Conservation (phyloP, 2,329 filamentous ascomycete species). For the Sarocladiaceae sp. region DNA sequence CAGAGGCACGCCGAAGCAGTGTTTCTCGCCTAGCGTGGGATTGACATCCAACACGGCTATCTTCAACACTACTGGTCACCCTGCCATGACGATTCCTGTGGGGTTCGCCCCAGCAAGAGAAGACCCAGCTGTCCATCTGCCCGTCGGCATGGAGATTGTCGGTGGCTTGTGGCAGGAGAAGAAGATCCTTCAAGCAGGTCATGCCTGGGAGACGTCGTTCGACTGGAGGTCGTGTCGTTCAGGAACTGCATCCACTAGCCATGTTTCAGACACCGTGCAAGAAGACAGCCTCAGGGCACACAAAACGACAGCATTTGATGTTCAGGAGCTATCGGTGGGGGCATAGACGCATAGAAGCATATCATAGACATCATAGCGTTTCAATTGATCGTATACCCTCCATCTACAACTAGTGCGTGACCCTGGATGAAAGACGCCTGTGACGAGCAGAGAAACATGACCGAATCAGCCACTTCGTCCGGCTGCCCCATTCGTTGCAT, state of each 20-base stretch:
- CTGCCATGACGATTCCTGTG: conserved; percentile 45
- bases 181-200: conserved; percentile 34
- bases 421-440: conserved; percentile 46
- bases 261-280: not conserved
- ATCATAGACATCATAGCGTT: not conserved
- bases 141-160: conserved; percentile 50
- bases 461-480: conserved; percentile 42
- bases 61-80: conserved; percentile 52
- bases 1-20: conserved; percentile 32
- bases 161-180: conserved; percentile 45
- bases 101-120: conserved; percentile 38
- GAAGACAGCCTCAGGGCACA: not conserved
- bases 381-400: conserved; percentile 44
- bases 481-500: conserved; percentile 45
- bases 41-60: conserved; percentile 49
- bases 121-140: conserved; percentile 31
- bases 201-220: conserved; percentile 39
- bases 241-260: not conserved
- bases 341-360: not conserved
- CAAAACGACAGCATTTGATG: not conserved
- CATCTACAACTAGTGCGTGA: conserved; percentile 45
- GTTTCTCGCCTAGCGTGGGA: conserved; percentile 45
- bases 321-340: not conserved
- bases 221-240: conserved; percentile 29
- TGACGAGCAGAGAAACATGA: conserved; percentile 41